Evolutionary conservation across 1,139 yeast genomes (phyloP).

Genomic region (Blastobotrys illinoisensis): DNA sequence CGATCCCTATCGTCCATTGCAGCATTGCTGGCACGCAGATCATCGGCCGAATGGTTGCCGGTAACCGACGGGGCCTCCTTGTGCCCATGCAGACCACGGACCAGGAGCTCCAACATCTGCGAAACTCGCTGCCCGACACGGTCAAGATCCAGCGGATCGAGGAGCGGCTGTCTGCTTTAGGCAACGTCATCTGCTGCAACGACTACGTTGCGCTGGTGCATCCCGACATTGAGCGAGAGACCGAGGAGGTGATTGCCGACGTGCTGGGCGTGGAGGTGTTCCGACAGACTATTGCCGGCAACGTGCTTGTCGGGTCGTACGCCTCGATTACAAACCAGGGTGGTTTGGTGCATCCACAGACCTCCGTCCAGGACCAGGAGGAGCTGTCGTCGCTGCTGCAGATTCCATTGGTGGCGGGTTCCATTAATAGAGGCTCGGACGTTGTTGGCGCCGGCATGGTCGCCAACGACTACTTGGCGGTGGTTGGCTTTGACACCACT

Average conservation of each 20-base stretch:
- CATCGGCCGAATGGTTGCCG: constrained; percentile 97
- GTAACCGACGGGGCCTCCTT: constrained; percentile 93
- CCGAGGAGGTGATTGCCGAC: constrained; percentile 97
- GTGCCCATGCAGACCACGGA: constrained; percentile 99
- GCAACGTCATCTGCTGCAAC: constrained; percentile 97
- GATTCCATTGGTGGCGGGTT: constrained; percentile 98
- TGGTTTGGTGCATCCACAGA: constrained; percentile 96
- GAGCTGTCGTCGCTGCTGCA: constrained; percentile 92
- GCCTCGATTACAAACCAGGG: constrained; percentile 96
- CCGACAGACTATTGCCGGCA: constrained; percentile 98
- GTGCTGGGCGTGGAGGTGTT: constrained; percentile 99
- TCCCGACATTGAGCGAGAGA: constrained; percentile 98
- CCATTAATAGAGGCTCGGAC: constrained; percentile 94
- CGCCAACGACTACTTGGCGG: constrained; percentile 97
- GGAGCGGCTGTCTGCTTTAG: constrained; percentile 93
- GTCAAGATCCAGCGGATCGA: constrained; percentile 97
- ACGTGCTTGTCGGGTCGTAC: constrained; percentile 94
- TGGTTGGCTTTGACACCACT: constrained; percentile 93
- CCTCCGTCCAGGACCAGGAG: constrained; percentile 96
- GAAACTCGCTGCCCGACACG: constrained; percentile 95
- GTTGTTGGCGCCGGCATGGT: constrained; percentile 99
- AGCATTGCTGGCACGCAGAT: constrained; percentile 98
- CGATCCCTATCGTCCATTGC: constrained; percentile 92
- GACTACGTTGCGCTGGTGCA: constrained; percentile 98
- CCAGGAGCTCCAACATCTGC: constrained; percentile 94